Evolutionary conservation across 2,329 filamentous ascomycete species (phyloP), one percentile per base, ranked within the genome.

Genomic region (Botrytis pseudocinerea): DNA sequence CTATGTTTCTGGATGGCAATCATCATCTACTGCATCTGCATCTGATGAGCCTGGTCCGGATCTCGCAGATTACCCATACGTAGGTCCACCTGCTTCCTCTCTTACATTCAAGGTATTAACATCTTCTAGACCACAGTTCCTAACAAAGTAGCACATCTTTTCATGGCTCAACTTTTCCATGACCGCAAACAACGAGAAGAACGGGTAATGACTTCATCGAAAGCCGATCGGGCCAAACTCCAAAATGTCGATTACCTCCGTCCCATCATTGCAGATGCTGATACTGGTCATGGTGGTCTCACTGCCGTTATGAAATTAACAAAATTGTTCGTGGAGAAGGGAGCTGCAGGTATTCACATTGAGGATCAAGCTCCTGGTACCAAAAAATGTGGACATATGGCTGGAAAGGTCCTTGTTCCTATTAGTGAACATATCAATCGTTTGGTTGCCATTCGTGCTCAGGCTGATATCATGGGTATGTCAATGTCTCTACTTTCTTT

Each of bases 271-370:
- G 96, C 96, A 74, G 96, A 99, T 83, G 96, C 95, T 68, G 96
- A 99, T 82, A 99, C 96, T 60, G 96, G 96, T 76, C 96, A 98
- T 83, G 96, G 96, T 81, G 96, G 96, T 80, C 87, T 99, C 75
- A 98, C 96, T n/a, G 96, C 96, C 72, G 92, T 98, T 79, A 98
- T 99, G 96, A 99, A 98, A 88, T 90, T 99, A 79, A 98, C 96
- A 76, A 98, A 98, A 87, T 89, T 98, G 73, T 98, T 99, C 83
- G 85, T 98, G 77, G 96, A 99, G 86, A 94, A 95, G 83, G 96
- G 96, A 79, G 96, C 96, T 63, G 96, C 96, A 60, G 96, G 96
- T 77, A 98, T 99, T 80, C 96, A 99, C 85, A 98, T 99, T 78
- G 96, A 99, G 85, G 96, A 99, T 82, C 96, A 98, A 84, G 95